phyloP scores from a whole-genome alignment of 495 filamentous ascomycete genomes.

The Acidiella bohemica region DNA sequence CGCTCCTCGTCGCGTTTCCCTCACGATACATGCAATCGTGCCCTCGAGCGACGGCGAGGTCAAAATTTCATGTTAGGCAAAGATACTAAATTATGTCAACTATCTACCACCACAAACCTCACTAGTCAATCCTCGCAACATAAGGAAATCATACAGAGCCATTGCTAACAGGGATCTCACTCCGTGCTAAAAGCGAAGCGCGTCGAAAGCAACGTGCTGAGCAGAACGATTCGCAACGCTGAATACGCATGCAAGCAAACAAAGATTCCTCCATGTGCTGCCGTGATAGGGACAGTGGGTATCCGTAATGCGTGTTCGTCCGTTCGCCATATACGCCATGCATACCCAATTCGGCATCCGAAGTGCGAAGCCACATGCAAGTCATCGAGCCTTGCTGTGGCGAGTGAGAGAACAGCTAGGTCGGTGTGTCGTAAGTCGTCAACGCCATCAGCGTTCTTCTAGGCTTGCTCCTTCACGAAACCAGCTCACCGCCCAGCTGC shows the following conservation, averaged over 20 bases:
- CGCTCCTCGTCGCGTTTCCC: no score
- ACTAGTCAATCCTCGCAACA: no score
- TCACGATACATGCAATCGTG: no score
- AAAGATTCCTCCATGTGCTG: slow-evolving; percentile 2
- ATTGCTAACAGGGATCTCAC: no score
- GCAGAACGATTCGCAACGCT: no score
- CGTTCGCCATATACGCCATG: background rate
- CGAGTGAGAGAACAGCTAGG: no score
- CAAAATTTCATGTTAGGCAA: no score
- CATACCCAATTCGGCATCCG: background rate
- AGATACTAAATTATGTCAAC: background rate
- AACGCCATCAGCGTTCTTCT: slow-evolving; percentile 6
- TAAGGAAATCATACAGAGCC: no score
- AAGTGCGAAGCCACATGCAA: background rate
- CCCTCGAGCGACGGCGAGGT: background rate
- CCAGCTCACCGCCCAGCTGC: slow-evolving; percentile 45
- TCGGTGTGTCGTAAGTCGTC: slow-evolving; percentile 10
- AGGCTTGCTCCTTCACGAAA: slow-evolving; percentile 13
- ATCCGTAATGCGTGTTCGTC: no score
- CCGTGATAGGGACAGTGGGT: slow-evolving; percentile 1
- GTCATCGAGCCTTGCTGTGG: background rate
- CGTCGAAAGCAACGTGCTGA: no score
- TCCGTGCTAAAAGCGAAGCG: no score
- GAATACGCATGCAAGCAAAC: background rate
- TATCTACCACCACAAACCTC: no score